Evolutionary conservation across 345 rosid species (phyloP), one percentile per base, ranked within the genome.

Genomic region (Salix udensis): DNA sequence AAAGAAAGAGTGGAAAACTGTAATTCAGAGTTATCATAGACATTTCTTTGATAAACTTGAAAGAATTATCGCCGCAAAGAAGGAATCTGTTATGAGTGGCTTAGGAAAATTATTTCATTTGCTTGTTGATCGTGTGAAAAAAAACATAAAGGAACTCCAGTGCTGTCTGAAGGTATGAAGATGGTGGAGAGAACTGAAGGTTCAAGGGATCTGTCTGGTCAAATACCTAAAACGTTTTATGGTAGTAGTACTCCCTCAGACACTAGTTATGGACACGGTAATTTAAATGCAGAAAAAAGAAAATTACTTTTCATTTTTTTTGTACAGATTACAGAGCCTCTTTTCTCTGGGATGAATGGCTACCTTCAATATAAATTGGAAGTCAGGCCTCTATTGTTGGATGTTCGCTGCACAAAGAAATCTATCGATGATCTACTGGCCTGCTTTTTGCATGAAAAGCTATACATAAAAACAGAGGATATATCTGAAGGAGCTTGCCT

Each of bases 261-360:
- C n/a, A 81, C 69, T 69, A 79, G 79, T 84, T 78, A 77, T 75
- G 42, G 74, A 82, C 82, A 82, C 62, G 86, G 79, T 78, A 84
- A 84, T 82, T 82, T 91, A 79, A 85, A 76, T 72, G 80, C 82
- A 58, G 96, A 96, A 80, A 84, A 87, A 68, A 86, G 89, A 73
- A 91, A 87, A 78, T 86, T 92, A 26, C 86, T 93, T 72, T 88
- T 90, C 86, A 87, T 87, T 80, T 89, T 92, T 86, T 91, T 91
- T 86, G 88, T 89, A 78, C 92, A 88, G 84, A 88, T 92, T 78
- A 86, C 90, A 89, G 95, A 93, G 81, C 99, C 98, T 52, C 80
- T 89, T 76, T 72, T 92, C 80, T 73, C 74, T 36, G 77, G 91
- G 91, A 86, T 92, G 80, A 83, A 86, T 79, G 83, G 81, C 58